These are phyloP conservation scores for Urtica urens DNA, from an alignment of 306 rosid species.

Conservation along the genomic window DNA sequence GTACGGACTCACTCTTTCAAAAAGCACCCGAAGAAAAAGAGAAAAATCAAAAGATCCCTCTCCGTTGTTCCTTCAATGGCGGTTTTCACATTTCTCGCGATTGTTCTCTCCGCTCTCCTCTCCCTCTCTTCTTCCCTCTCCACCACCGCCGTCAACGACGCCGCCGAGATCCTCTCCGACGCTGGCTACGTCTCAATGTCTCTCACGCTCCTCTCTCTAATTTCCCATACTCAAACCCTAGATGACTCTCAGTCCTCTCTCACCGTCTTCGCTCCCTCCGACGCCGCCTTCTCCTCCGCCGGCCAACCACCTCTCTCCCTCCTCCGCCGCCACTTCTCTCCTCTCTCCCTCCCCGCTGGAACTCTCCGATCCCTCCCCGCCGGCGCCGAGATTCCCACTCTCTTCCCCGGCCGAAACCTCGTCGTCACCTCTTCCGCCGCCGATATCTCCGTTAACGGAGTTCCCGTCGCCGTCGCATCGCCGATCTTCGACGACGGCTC, in stretches of 20 bases:
- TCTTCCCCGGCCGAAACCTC: constrained; percentile 31
- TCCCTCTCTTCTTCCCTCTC: constrained; percentile 34
- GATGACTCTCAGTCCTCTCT: constrained; percentile 37
- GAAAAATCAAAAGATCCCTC: no score
- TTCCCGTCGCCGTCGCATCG: constrained; percentile 17
- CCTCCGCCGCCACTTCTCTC: constrained; percentile 54
- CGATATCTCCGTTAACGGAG: constrained; percentile 38
- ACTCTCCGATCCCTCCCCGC: constrained; percentile 46
- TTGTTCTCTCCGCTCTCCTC: constrained; percentile 17
- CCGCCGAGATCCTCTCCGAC: constrained; percentile 59
- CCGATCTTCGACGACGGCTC: constrained; percentile 58
- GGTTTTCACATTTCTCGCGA: constrained; percentile 11
- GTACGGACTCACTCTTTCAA: no score
- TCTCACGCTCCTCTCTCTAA: constrained; percentile 50
- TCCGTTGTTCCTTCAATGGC: constrained; percentile 47
- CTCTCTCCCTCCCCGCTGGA: constrained; percentile 28
- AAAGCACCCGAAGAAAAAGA: no score
- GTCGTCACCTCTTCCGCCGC: constrained; percentile 35
- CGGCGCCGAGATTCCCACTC: constrained; percentile 57
- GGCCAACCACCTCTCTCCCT: constrained; percentile 79
- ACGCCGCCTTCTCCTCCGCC: constrained; percentile 38
- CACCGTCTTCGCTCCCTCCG: constrained; percentile 78
- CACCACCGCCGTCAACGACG: constrained; percentile 34
- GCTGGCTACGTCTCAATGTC: constrained; percentile 65
- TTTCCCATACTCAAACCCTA: constrained; percentile 30